A percentile compares a stretch with the other conserved stretches of the same genome.
phyloP scores from a whole-genome alignment of 139 green algal genomes.

The Chlorella sp. region DNA sequence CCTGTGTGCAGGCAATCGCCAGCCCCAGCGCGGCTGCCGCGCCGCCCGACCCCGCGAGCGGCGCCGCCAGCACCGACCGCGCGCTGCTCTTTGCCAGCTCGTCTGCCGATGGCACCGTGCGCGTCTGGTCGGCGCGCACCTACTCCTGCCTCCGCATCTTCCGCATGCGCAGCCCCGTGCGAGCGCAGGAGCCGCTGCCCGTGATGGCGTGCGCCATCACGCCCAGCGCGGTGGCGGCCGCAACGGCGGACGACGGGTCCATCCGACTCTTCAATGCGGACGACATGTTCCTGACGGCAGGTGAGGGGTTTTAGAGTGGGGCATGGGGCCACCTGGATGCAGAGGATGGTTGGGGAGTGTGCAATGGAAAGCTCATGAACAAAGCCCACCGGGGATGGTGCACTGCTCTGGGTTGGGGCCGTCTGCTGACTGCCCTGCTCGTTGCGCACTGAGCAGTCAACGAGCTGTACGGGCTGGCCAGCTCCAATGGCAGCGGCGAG shows the following conservation, averaged over 20 bases:
- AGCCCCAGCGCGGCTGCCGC: too few species aligned
- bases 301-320: too few species aligned
- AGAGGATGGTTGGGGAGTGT: too few species aligned
- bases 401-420: too few species aligned
- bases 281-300: slow-evolving; percentile 36
- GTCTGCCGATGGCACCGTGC: slow-evolving; percentile 77
- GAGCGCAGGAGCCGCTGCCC: slow-evolving; percentile 15
- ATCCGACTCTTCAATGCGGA: slow-evolving; percentile 53
- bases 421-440: too few species aligned
- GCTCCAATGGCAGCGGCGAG: too few species aligned
- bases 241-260: slow-evolving; percentile 36
- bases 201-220: slow-evolving; percentile 32
- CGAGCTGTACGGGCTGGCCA: too few species aligned
- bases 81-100: slow-evolving; percentile 67
- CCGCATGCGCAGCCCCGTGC: not conserved
- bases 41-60: not conserved
- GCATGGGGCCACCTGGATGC: too few species aligned
- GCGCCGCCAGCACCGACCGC: not conserved
- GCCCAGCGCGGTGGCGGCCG: slow-evolving; percentile 7
- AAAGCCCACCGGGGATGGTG: too few species aligned
- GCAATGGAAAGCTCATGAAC: too few species aligned
- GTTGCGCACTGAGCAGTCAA: too few species aligned
- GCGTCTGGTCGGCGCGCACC: slow-evolving; percentile 67
- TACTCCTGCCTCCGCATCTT: slow-evolving; percentile 61
- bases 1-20: too few species aligned